Base-by-base conservation (phyloP, 306 rosid species). In the Echinosophora koreensis region DNA sequence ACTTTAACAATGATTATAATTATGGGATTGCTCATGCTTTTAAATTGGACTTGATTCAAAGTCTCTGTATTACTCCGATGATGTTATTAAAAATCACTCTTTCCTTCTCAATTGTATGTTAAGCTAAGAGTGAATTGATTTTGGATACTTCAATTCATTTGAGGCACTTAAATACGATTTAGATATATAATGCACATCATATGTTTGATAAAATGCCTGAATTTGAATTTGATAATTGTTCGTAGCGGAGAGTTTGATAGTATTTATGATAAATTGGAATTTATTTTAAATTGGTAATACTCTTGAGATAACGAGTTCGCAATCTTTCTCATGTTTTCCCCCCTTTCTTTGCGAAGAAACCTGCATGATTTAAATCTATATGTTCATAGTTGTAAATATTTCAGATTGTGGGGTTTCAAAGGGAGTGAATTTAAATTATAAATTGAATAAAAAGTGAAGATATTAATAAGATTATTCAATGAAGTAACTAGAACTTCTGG, bases 191-290 rank as follows among this genome's bases (percentile, higher is more conserved):
- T 11, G 76, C 64, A 16, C 5, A 49, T 17, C 11, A 51, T 54
- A 5, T 70, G 75, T 49, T 70, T 70, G 75, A 52, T 52, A 16
- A 69, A 69, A 1, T 51, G 63, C 9, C 34, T 32, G 27, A 49
- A 15, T 9, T 35, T 16, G n/a, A 71, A 8, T 54, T 3, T 5
- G 38, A 6, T 71, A 11, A 34, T 10, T 69, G 38, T 32, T 32
- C 10, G 18, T 68, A n/a, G 38, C 13, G 2, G 32, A 50, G 7
- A 18, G 57, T 18, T 22, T 22, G 22, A 22, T 22, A 22, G 22
- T 22, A 22, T 22, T 22, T 22, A 22, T 22, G 22, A 22, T 22
- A 22, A 22, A 22, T 22, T 22, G 22, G 22, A 22, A 1, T 22
- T 22, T 22, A 0, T 22, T 22, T 22, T 22, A 22, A 66, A 44